Base-by-base conservation (phyloP, 2,329 filamentous ascomycete genomes). In the Chrysoporthe deuterocubensis region DNA sequence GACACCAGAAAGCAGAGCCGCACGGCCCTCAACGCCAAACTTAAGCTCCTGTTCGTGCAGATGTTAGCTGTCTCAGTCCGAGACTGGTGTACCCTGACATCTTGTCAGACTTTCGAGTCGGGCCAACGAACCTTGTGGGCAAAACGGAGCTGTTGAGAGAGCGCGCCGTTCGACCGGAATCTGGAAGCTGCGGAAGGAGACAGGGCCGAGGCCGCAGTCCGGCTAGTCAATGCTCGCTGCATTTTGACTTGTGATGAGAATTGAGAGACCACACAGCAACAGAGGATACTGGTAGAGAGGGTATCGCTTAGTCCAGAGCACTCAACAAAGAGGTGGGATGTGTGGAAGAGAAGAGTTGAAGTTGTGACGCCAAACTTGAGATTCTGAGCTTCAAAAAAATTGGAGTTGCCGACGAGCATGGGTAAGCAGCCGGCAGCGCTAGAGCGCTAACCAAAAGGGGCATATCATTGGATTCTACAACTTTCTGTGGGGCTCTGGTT, bases 1-100 rank as follows among this genome's bases (percentile, higher is more conserved):
- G 73, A 98, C 94, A 88, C 96, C 96, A 78, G 90, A 90, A 73
- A 99, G 88, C 71, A 99, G 90, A 74, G 93, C 81, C 76, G 94
- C 94, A 79, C 96, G 91, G 75, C 85, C 96, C 81, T 99, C 96
- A 72, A 98, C 95, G 77, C 96, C 96, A 74, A 99, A 99, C 85
- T 97, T 98, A 80, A 99, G 89, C 81, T 99, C 96, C 94, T 97
- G 73, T 67, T 73, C 37, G 56, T 9, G 56, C n/a, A 58, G 13
- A 43, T 46, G 13, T 54, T 57, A 73, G 64, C 62, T 42, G 6
- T 67, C 74, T 81, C 65, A 82, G 77, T 61, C 11, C 18, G 11
- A 11, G 4, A 18, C 16, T 14, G 62, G 8, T 11, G 18, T 14
- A 26, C 11, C 18, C 18, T 34, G n/a, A 46, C 50, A 46, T 62